Percentiles rank a stretch among this genome's conserved stretches.
phyloP scores from a whole-genome alignment of 352 stramenopile species.

The Phytophthora ohioensis region DNA sequence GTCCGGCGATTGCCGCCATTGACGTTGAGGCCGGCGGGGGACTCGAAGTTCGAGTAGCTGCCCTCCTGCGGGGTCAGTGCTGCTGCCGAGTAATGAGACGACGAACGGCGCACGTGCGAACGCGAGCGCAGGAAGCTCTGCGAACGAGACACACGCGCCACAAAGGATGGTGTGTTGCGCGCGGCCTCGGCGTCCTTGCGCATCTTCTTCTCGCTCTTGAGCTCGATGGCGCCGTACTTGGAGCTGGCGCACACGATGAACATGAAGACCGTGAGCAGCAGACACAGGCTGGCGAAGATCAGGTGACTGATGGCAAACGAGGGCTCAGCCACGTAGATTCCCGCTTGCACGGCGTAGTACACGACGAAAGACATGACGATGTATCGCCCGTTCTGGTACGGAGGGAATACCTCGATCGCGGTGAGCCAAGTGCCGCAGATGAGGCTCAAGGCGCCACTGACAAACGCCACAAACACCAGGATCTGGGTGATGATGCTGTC shows the following conservation, averaged over 20 bases:
- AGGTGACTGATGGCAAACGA: slow-evolving; percentile 84
- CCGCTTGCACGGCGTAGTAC: slow-evolving; percentile 80
- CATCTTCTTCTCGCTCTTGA: slow-evolving; percentile 88
- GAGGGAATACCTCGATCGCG: slow-evolving; percentile 86
- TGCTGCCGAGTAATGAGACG: slow-evolving; percentile 55
- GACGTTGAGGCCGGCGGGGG: slow-evolving; percentile 48
- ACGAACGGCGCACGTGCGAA: slow-evolving; percentile 61
- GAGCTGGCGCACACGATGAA: slow-evolving; percentile 83
- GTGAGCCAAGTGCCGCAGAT: slow-evolving; percentile 86
- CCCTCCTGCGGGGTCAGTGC: slow-evolving; percentile 62
- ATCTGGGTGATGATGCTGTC: slow-evolving; percentile 65
- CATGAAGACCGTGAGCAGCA: slow-evolving; percentile 78
- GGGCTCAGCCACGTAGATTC: slow-evolving; percentile 66
- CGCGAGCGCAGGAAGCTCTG: slow-evolving; percentile 85
- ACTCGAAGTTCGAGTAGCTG: slow-evolving; percentile 87
- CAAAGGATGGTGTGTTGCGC: slow-evolving; percentile 57
- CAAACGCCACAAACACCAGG: slow-evolving; percentile 79
- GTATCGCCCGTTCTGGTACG: slow-evolving; percentile 76
- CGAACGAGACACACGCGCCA: slow-evolving; percentile 68
- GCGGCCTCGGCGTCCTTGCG: slow-evolving; percentile 64
- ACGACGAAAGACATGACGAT: slow-evolving; percentile 77
- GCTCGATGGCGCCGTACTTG: slow-evolving; percentile 84
- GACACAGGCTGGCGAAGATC: slow-evolving; percentile 72
- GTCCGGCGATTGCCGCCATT: slow-evolving; percentile 40
- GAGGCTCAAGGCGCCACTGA: slow-evolving; percentile 70